Conservation (phyloP, 2,329 filamentous ascomycete species). For the Penicillium brasilianum region DNA sequence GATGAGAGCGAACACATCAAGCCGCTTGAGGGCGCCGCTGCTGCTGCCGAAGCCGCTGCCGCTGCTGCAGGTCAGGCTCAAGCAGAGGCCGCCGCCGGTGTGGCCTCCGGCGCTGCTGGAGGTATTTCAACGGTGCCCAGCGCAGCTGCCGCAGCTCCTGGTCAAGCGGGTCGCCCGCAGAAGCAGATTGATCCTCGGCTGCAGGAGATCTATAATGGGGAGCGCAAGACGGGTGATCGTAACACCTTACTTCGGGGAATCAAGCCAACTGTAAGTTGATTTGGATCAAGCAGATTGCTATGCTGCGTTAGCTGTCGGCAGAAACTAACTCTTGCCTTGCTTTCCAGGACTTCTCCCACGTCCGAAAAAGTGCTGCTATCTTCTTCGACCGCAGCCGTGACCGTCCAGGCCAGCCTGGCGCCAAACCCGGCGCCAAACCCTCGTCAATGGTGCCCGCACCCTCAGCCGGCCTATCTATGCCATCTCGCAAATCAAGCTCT, state of each 20-base stretch:
- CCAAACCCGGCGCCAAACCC: constrained; percentile 42
- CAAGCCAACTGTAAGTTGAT: constrained; percentile 73
- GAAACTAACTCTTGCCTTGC: constrained; percentile 16
- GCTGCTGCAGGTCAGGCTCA: constrained; percentile 48
- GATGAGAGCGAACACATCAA: constrained; percentile 94
- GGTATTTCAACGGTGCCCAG: constrained; percentile 48
- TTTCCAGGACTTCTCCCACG: constrained; percentile 84
- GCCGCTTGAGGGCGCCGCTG: constrained; percentile 69
- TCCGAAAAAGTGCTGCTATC: constrained; percentile 80
- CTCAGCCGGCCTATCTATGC: constrained; percentile 45
- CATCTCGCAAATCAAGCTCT: constrained; percentile 46
- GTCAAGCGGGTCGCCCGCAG: constrained; percentile 54
- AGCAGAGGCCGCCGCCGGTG: constrained; percentile 53
- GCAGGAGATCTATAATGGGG: constrained; percentile 86
- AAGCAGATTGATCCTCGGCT: constrained; percentile 81
- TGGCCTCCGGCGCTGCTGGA: constrained; percentile 57
- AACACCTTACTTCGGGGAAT: constrained; percentile 86
- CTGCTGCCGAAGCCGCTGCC: constrained; percentile 47
- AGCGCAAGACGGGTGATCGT: constrained; percentile 89
- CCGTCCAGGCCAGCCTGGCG: constrained; percentile 41
- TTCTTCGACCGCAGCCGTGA: constrained; percentile 68
- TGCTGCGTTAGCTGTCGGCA: not conserved
- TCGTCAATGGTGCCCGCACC: constrained; percentile 40
- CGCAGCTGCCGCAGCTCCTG: constrained; percentile 45
- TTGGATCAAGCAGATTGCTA: not conserved